Evolutionary conservation across 192 early-diverging fungal species (phyloP).

Genomic region (Coemansia sp.): DNA sequence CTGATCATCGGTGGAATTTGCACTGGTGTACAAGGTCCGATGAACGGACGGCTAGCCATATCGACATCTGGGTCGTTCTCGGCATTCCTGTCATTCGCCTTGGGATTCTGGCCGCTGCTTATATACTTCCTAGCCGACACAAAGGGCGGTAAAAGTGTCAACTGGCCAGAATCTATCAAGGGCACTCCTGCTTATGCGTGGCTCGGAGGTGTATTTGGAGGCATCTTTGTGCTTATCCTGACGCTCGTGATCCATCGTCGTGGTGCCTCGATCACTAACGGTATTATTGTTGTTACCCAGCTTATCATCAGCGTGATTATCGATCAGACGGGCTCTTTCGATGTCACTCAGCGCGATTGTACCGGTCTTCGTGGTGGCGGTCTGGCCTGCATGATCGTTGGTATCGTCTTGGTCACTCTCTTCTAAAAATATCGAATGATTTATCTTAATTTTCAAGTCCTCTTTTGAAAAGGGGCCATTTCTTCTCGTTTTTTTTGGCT

Average conservation of each 20-base stretch:
- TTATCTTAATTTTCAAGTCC: too few relatives aligned
- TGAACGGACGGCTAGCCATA: slow-evolving; percentile 50
- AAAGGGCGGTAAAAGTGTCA: slow-evolving; percentile 44
- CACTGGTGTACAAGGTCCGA: slow-evolving; percentile 49
- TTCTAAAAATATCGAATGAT: too few relatives aligned
- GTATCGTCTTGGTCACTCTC: slow-evolving; percentile 50
- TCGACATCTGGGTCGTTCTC: slow-evolving; percentile 51
- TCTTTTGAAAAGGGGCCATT: too few relatives aligned
- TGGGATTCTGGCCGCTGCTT: slow-evolving; percentile 55
- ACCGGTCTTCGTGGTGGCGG: slow-evolving; percentile 49
- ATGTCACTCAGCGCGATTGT: slow-evolving; percentile 29
- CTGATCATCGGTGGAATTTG: slow-evolving; percentile 54
- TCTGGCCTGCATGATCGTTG: slow-evolving; percentile 53
- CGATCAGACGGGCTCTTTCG: slow-evolving; percentile 43
- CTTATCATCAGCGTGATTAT: slow-evolving; percentile 51
- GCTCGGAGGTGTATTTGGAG: slow-evolving; percentile 51
- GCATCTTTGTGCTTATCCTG: slow-evolving; percentile 51
- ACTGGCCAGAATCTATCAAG: slow-evolving; percentile 33
- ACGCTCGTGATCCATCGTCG: slow-evolving; percentile 53
- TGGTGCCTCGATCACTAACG: slow-evolving; percentile 52
- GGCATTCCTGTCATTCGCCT: slow-evolving; percentile 48
- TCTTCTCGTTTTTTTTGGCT: slow-evolving; percentile 12
- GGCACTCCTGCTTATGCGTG: slow-evolving; percentile 42
- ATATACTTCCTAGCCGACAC: slow-evolving; percentile 54
- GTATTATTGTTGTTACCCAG: slow-evolving; percentile 51